Base-by-base conservation (phyloP, 2,329 filamentous ascomycete genomes). In the Tolypocladium ophioglossoides region DNA sequence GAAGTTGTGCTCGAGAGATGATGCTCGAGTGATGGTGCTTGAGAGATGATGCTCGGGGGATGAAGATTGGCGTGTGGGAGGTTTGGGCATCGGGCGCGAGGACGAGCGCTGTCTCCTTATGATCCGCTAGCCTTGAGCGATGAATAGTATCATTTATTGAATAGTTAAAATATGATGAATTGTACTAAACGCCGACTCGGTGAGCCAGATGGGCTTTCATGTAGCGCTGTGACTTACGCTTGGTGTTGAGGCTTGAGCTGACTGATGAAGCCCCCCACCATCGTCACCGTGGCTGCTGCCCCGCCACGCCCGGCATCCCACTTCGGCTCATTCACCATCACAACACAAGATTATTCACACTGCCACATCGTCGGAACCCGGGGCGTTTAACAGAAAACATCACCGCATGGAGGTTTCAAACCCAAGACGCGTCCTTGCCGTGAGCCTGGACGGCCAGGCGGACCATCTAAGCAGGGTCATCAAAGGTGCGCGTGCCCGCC, bases 381-480 rank as follows among this genome's bases (percentile, higher is more conserved):
- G n/a, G 3, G 18, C 18, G 0, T 3, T 20, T 9, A 34, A 3
- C 27, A 20, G 44, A 20, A 20, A 12, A 0, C 18, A 34, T 9
- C 18, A 4, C 16, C 18, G 8, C 27, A 53, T 57, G 55, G 71
- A 77, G 4, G 70, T 82, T 27, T 60, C 70, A 38, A 78, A 81
- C 60, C 77, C 80, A 12, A 73, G 80, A 51, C 73, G 83, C 32
- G 78, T 85, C 53, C 68, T 86, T 38, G 81, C 80, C 18, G 76
- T 85, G 6, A 77, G 74, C n/a, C 68, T 75, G 44, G 72, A 71
- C 54, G 72, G 68, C 38, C 74, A 74, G 54, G 73, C 68, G 8
- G 69, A 75, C 7, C 73, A 76, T 35, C 66, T 83, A 16, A 70
- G 71, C 55, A 68, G 69, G 27, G 68, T 85, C 12, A 68, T 85